Evolutionary conservation across 768 basidiomycete genomes (phyloP), one percentile per base, ranked within the genome.

Genomic region (Termitomyces eurrhizus): DNA sequence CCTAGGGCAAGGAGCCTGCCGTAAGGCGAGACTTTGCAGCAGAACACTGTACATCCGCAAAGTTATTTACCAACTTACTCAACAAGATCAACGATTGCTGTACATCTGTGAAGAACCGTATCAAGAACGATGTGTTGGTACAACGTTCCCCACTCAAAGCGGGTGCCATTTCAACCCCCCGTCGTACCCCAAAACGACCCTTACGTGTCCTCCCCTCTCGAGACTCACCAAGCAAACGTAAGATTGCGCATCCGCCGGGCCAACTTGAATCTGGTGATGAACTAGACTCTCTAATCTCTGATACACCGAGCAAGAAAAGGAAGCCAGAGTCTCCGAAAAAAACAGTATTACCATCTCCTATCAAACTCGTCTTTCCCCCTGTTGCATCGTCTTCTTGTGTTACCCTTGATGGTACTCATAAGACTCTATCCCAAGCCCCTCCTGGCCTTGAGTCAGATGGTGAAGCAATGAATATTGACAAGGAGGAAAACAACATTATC

Each of bases 261-360:
- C 63, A 52, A 42, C 56, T 42, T 7, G 51, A 66, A 54, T 62
- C 73, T 59, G 62, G 72, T 66, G 56, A 68, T 58, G 58, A 77
- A 67, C 48, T 74, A 56, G 16, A 71, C 32, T 32, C 72, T 60
- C 57, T 76, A 57, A 21, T 63, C 18, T 77, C 78, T 5, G 70
- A 73, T 54, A 77, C 81, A 6, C 81, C 81, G 0, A 74, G 72
- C 37, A 81, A 82, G 62, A 78, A 70, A 64, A 72, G 72, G 41
- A 78, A 72, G 56, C 51, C 71, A 3, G 72, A 72, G 9, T 52
- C 64, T 9, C 56, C 67, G 2, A 68, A 69, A 44, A 57, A 60
- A 44, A n/a, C 18, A 51, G 7, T 37, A 35, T 35, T 42, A 59
- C 14, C 33, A 46, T 49, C 33, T 7, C 51, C 56, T 21, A 56